These are phyloP conservation scores for Waltergamsia citrina DNA, from an alignment of 2,329 filamentous ascomycete species.

Conservation along the genomic window DNA sequence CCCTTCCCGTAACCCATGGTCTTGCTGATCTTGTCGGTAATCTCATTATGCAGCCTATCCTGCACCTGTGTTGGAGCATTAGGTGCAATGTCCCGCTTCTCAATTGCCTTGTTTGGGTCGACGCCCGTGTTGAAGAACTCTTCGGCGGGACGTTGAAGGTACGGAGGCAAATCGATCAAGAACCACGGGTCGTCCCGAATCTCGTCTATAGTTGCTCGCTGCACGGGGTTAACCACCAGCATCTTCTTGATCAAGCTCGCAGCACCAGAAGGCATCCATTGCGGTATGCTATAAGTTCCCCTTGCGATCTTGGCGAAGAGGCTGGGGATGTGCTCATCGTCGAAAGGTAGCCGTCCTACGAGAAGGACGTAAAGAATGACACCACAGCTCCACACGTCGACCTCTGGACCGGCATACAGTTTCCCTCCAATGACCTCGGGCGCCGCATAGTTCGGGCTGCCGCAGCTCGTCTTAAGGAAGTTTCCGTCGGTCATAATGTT, in stretches of 20 bases:
- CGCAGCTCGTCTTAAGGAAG: slow-evolving; percentile 96
- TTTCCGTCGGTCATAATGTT: slow-evolving; percentile 99
- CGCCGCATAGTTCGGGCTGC: slow-evolving; percentile 95
- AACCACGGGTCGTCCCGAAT: slow-evolving; percentile 96
- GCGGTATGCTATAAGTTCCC: slow-evolving; percentile 85
- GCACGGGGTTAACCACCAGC: slow-evolving; percentile 90
- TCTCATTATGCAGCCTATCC: slow-evolving; percentile 82
- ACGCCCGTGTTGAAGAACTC: slow-evolving; percentile 93
- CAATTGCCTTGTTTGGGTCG: slow-evolving; percentile 85
- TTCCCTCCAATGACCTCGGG: slow-evolving; percentile 98
- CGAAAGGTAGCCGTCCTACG: slow-evolving; percentile 80
- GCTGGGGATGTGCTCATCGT: slow-evolving; percentile 96
- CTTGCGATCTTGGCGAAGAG: slow-evolving; percentile 97
- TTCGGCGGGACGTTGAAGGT: slow-evolving; percentile 78
- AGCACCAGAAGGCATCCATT: slow-evolving; percentile 81
- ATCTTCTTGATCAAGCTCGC: slow-evolving; percentile 79
- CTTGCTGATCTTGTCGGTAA: slow-evolving; percentile 91
- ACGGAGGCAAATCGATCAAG: slow-evolving; percentile 72
- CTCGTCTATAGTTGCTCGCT: slow-evolving; percentile 87
- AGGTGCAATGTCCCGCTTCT: slow-evolving; percentile 71
- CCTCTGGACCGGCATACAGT: slow-evolving; percentile 92
- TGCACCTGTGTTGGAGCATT: slow-evolving; percentile 70
- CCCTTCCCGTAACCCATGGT: slow-evolving; percentile 96
- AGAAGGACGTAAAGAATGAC: slow-evolving; percentile 82
- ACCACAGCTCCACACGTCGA: slow-evolving; percentile 96